These are phyloP conservation scores for Bruguiera hainesii DNA, from an alignment of 441 rosid species.

Conservation along the genomic window DNA sequence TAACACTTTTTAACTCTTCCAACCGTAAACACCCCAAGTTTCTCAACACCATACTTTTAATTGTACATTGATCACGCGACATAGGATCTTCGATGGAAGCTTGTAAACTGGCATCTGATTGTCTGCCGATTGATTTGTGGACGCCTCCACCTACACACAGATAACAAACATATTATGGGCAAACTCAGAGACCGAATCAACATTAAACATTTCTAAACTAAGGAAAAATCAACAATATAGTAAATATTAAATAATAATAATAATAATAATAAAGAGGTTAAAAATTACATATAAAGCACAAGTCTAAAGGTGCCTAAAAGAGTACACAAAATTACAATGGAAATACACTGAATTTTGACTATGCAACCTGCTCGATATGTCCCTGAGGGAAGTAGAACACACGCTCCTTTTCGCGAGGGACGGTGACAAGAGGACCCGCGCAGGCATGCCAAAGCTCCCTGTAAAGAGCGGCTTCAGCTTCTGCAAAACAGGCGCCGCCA, in stretches of 20 bases:
- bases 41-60: slow-evolving; percentile 48
- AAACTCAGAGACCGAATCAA: neutral
- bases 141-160: slow-evolving; percentile 77
- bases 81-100: slow-evolving; percentile 78
- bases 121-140: slow-evolving; percentile 83
- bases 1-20: neutral
- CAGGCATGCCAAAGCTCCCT: slow-evolving; percentile 98
- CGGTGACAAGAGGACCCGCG: slow-evolving; percentile 96
- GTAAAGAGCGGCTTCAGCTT: slow-evolving; percentile 74
- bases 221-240: too few species aligned
- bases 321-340: neutral
- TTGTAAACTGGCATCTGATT: slow-evolving; percentile 84
- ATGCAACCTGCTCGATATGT: slow-evolving; percentile 89
- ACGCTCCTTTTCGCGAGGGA: slow-evolving; percentile 77
- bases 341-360: neutral
- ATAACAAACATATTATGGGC: slow-evolving; percentile 10
- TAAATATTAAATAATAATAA: neutral
- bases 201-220: neutral
- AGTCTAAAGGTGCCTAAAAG: neutral
- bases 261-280: too few species aligned
- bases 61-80: slow-evolving; percentile 80
- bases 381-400: slow-evolving; percentile 98
- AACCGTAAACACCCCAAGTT: neutral
- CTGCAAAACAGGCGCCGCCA: slow-evolving; percentile 32
- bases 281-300: neutral